Conservation (phyloP, 768 basidiomycete genomes). For the Pleurotus eryngii region DNA sequence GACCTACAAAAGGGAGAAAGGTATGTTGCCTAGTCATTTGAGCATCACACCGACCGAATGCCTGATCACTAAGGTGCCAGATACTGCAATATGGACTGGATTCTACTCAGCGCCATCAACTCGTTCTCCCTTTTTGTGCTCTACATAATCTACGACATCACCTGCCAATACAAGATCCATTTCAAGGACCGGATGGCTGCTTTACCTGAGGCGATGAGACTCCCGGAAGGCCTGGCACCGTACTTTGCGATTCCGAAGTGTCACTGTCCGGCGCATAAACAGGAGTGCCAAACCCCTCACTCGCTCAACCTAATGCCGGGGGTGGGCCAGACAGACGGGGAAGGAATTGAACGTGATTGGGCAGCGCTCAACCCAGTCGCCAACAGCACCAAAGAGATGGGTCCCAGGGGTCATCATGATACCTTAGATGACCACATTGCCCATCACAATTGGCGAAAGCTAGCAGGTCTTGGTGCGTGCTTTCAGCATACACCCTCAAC, state of each 20-base stretch:
- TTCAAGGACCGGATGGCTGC: background rate
- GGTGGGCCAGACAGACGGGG: too few relatives aligned
- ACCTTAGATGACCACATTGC: too few relatives aligned
- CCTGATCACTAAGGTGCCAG: background rate
- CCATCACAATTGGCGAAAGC: too few relatives aligned
- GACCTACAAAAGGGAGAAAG: conserved; percentile 5
- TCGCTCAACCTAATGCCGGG: too few relatives aligned
- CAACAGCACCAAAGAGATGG: too few relatives aligned
- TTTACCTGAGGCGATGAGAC: background rate
- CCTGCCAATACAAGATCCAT: background rate
- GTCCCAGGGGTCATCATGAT: too few relatives aligned
- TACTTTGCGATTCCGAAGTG: conserved; percentile 8
- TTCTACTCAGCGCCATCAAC: background rate
- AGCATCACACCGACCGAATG: too few relatives aligned
- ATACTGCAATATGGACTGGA: conserved; percentile 6
- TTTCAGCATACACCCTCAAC: too few relatives aligned
- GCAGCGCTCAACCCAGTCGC: too few relatives aligned
- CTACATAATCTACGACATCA: background rate
- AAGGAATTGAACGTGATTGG: too few relatives aligned
- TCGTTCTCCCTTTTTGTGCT: background rate
- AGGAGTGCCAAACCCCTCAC: too few relatives aligned
- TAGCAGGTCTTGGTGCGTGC: too few relatives aligned
- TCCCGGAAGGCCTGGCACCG: background rate
- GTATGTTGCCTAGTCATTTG: background rate
- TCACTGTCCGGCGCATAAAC: conserved; percentile 9